Conservation (phyloP, 176 grass and related monocot species). For the Panicum miliaceum region DNA sequence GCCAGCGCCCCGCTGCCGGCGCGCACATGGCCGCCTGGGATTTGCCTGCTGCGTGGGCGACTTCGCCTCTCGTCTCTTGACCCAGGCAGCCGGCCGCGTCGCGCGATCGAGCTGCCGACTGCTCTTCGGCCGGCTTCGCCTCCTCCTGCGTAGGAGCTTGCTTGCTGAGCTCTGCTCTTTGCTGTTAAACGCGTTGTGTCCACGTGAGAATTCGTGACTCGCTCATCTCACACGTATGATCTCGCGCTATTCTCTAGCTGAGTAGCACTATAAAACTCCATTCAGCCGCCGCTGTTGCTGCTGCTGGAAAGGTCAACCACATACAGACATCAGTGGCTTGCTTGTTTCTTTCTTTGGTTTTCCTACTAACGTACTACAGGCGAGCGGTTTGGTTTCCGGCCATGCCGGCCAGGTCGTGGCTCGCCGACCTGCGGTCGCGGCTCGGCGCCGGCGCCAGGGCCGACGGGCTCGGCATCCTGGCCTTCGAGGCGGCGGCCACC, state of each 20-base stretch:
- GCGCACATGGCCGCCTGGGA: conserved; percentile 23
- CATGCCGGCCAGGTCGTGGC: conserved; percentile 59
- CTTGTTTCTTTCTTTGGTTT: background rate
- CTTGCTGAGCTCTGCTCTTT: conserved; percentile 28
- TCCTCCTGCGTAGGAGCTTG: background rate
- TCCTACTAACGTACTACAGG: background rate
- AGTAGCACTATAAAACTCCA: background rate
- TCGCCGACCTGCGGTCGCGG: conserved; percentile 54
- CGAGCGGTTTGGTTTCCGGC: background rate
- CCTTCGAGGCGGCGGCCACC: conserved; percentile 75
- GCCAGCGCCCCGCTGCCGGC: background rate
- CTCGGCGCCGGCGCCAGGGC: conserved; percentile 21
- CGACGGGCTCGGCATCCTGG: conserved; percentile 71
- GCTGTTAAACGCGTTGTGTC: conserved; percentile 40
- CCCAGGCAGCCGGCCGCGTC: conserved; percentile 16
- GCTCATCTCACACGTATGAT: conserved; percentile 24
- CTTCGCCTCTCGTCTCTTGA: conserved; percentile 15
- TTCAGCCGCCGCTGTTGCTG: background rate
- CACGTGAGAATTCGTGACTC: conserved; percentile 28
- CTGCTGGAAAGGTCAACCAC: conserved; percentile 7
- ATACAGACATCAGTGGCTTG: background rate
- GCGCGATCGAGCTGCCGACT: background rate
- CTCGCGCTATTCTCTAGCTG: background rate
- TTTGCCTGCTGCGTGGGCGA: conserved; percentile 26
- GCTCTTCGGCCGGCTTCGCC: background rate